These are phyloP conservation scores for Paraglomus brasilianum DNA, from an alignment of 192 early-diverging fungal genomes.

Conservation along the genomic window DNA sequence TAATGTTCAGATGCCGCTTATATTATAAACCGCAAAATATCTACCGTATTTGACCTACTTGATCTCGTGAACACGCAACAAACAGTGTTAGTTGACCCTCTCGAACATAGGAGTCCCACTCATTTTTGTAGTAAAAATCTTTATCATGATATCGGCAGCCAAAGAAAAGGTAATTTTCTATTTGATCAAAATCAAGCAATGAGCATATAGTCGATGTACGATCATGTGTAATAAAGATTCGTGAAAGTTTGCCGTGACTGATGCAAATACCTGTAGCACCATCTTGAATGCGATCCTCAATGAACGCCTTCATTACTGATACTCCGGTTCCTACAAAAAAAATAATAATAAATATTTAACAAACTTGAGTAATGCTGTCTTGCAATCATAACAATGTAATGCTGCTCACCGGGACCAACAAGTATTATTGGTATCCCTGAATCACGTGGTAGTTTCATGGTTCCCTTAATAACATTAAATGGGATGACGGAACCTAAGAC, in stretches of 20 bases:
- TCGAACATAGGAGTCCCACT: slow-evolving; percentile 57
- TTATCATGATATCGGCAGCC: slow-evolving; percentile 70
- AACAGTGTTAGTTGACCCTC: slow-evolving; percentile 58
- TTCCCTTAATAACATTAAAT: slow-evolving; percentile 61
- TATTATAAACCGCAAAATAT: slow-evolving; percentile 21
- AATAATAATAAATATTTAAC: background rate
- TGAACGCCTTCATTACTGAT: slow-evolving; percentile 85
- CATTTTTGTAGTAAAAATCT: slow-evolving; percentile 75
- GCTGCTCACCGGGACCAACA: slow-evolving; percentile 72
- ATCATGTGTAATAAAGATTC: background rate
- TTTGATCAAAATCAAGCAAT: slow-evolving; percentile 15
- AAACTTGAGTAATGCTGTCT: background rate
- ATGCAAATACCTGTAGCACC: slow-evolving; percentile 40
- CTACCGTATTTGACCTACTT: slow-evolving; percentile 40
- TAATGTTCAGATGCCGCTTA: slow-evolving; percentile 4
- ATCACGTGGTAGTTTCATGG: slow-evolving; percentile 62
- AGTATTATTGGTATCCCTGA: slow-evolving; percentile 63
- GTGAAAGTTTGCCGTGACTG: background rate
- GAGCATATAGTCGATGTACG: slow-evolving; percentile 36
- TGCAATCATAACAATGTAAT: background rate
- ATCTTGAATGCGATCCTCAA: slow-evolving; percentile 53
- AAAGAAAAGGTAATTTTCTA: slow-evolving; percentile 78
- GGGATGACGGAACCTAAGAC: slow-evolving; percentile 30
- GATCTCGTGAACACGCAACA: slow-evolving; percentile 88
- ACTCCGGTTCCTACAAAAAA: slow-evolving; percentile 75